These are phyloP conservation scores for Calonectria multiphialidica DNA, from an alignment of 2,329 filamentous ascomycete species.

Conservation along the genomic window DNA sequence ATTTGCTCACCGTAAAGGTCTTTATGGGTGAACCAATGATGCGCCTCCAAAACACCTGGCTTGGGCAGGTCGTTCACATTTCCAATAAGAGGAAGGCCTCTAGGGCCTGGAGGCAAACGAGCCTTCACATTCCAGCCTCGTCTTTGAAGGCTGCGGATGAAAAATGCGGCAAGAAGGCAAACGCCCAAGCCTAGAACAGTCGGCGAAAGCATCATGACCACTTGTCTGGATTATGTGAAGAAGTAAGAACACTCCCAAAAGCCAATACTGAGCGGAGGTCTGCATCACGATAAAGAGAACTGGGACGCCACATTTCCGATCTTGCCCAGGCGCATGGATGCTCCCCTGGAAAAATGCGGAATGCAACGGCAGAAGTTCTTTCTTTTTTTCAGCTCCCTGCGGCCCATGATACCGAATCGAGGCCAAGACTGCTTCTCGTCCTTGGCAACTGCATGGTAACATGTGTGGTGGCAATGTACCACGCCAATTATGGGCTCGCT, in stretches of 20 bases:
- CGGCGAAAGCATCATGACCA: background rate
- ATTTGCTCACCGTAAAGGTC: slow-evolving; percentile 23
- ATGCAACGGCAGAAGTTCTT: background rate
- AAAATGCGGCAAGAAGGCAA: background rate
- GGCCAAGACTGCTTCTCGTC: background rate
- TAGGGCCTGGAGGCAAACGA: slow-evolving; percentile 31
- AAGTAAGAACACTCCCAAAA: background rate
- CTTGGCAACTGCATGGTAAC: background rate
- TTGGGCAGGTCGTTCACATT: slow-evolving; percentile 31
- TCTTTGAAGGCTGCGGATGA: background rate
- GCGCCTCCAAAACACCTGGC: slow-evolving; percentile 18
- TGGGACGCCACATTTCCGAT: background rate
- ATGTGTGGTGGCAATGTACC: background rate
- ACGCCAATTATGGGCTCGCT: background rate
- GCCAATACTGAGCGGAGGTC: background rate
- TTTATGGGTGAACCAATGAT: slow-evolving; percentile 38
- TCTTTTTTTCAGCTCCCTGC: background rate
- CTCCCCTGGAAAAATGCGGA: background rate
- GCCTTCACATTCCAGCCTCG: background rate
- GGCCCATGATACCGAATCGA: background rate
- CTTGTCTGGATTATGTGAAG: background rate
- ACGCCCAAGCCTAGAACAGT: background rate
- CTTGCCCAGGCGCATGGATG: background rate
- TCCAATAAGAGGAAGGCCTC: slow-evolving; percentile 28
- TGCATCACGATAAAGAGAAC: background rate